Conservation (phyloP, 225 moss, liverwort and hornwort genomes). For the Straminergon stramineum region DNA sequence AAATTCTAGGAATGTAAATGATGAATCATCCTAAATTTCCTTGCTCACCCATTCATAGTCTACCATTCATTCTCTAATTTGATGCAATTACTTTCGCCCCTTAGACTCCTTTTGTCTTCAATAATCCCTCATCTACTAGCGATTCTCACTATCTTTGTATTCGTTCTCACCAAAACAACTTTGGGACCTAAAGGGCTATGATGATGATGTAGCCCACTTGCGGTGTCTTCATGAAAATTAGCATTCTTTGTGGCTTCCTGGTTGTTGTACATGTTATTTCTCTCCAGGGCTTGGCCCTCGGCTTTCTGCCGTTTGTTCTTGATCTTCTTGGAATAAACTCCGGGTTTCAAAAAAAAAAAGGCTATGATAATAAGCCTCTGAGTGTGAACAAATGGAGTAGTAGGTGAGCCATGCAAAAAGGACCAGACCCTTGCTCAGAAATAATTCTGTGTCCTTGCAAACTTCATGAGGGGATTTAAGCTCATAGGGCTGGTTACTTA, state of each 20-base stretch:
- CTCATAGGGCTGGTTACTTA: not conserved
- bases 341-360: no score
- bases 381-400: no score
- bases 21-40: not conserved
- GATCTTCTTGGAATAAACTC: no score
- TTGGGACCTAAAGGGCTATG: no score
- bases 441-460: not conserved
- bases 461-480: not conserved
- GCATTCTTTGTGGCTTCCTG: no score
- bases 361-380: no score
- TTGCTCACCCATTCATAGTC: no score
- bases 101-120: not conserved
- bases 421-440: not conserved
- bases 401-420: not conserved
- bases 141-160: not conserved
- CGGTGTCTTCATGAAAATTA: no score
- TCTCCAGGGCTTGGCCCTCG: no score
- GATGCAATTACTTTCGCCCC: rapidly evolving
- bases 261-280: no score
- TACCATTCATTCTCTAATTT: not conserved
- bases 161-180: not conserved
- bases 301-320: no score
- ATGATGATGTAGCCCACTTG: no score
- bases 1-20: rapidly evolving
- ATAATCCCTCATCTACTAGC: not conserved